These are phyloP conservation scores for Anisodus acutangulus DNA, from an alignment of 257 asterid species.

Conservation along the genomic window DNA sequence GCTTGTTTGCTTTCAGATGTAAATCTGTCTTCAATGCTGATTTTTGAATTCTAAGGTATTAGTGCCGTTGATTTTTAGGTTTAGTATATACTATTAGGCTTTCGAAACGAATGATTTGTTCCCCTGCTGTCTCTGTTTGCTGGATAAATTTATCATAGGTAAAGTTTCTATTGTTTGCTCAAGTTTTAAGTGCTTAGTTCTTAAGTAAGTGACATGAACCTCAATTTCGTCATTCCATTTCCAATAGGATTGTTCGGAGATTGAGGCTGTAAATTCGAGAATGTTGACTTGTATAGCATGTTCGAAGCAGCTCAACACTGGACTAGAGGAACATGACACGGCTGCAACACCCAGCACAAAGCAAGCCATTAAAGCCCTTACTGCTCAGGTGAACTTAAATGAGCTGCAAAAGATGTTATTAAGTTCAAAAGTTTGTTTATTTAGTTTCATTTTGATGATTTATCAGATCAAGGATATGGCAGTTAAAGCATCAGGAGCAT, in stretches of 20 bases:
- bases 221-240: neutral
- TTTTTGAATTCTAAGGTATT: no score
- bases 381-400: constrained; percentile 62
- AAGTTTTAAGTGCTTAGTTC: neutral
- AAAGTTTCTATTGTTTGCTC: neutral
- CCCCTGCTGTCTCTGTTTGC: neutral
- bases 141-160: neutral
- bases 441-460: constrained; percentile 5
- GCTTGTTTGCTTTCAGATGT: constrained; percentile 9
- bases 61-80: no score
- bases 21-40: neutral
- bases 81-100: neutral
- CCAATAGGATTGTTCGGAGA: neutral
- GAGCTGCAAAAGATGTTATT: neutral
- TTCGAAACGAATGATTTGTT: no score
- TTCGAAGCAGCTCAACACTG: constrained; percentile 70
- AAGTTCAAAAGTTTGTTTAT: neutral
- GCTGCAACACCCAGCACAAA: constrained; percentile 64
- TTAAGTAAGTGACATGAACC: neutral
- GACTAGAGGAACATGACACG: constrained; percentile 63
- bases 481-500: constrained; percentile 94
- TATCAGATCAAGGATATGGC: constrained; percentile 91
- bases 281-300: constrained; percentile 98
- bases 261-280: constrained; percentile 24
- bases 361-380: constrained; percentile 75